A percentile compares a stretch with the other conserved stretches of the same genome.
These are phyloP conservation scores for Trichoderma parareesei DNA, from an alignment of 495 filamentous ascomycete genomes.

Conservation along the genomic window DNA sequence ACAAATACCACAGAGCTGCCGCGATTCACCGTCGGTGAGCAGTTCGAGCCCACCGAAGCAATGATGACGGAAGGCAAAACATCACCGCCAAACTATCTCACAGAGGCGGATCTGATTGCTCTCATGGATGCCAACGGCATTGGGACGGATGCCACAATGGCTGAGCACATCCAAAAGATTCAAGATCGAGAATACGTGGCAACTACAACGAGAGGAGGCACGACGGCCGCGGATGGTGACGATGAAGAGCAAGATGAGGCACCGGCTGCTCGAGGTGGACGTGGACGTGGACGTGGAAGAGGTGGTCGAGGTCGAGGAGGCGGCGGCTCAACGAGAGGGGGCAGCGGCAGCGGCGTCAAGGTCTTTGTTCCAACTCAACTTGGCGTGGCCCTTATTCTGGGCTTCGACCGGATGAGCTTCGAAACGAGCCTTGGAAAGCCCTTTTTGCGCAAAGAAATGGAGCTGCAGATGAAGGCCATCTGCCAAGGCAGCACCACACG, in stretches of 20 bases:
- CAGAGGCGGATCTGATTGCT: conserved; percentile 92
- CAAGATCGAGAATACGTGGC: conserved; percentile 79
- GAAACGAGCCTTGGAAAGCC: conserved; percentile 90
- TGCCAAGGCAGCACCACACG: conserved; percentile 77
- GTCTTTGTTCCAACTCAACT: conserved; percentile 88
- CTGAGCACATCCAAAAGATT: conserved; percentile 94
- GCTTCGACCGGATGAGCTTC: conserved; percentile 85
- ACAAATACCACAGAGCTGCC: conserved; percentile 78
- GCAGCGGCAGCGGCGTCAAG: conserved; percentile 50
- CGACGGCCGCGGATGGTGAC: conserved; percentile 18
- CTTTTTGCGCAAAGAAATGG: conserved; percentile 98
- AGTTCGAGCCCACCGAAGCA: conserved; percentile 83
- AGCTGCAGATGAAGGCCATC: conserved; percentile 87
- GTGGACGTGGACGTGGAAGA: conserved; percentile 39
- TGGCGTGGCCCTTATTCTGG: conserved; percentile 83
- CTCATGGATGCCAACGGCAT: conserved; percentile 99
- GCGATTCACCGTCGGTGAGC: conserved; percentile 64
- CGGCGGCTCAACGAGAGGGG: conserved; percentile 27
- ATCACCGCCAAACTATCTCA: conserved; percentile 72
- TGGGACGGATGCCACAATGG: conserved; percentile 97
- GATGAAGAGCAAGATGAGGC: conserved; percentile 28
- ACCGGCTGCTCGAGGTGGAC: conserved; percentile 27
- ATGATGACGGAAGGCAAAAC: conserved; percentile 85
- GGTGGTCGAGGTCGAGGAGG: conserved; percentile 32
- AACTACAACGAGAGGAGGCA: conserved; percentile 42